Evolutionary conservation across 2,329 filamentous ascomycete species (phyloP).

Genomic region (Neofusicoccum umdonicola): DNA sequence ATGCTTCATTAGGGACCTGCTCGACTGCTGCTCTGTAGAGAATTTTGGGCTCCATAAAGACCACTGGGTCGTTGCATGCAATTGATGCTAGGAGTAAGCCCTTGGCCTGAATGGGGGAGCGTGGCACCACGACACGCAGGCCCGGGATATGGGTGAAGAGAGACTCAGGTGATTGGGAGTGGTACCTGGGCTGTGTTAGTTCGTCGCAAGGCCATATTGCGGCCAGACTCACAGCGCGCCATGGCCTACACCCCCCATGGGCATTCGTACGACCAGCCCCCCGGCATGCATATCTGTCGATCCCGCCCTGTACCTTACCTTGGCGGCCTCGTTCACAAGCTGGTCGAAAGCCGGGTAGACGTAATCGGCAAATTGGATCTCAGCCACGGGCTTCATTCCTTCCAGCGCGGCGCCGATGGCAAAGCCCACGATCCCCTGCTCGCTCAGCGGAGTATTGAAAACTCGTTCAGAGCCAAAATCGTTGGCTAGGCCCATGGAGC

Average conservation of each 20-base stretch:
- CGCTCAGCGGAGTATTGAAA: constrained; percentile 92
- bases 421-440: constrained; percentile 93
- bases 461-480: constrained; percentile 85
- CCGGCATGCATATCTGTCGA: constrained; percentile 57
- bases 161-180: constrained; percentile 84
- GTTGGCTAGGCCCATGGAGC: constrained; percentile 84
- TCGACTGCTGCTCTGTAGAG: constrained; percentile 89
- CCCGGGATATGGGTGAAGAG: constrained; percentile 88
- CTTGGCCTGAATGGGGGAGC: constrained; percentile 85
- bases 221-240: constrained; percentile 62
- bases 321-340: constrained; percentile 89
- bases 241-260: constrained; percentile 84
- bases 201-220: background rate
- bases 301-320: constrained; percentile 75
- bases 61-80: constrained; percentile 75
- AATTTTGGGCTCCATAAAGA: constrained; percentile 94
- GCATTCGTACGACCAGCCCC: constrained; percentile 85
- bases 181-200: constrained; percentile 53
- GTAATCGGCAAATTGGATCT: constrained; percentile 96
- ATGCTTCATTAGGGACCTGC: constrained; percentile 78
- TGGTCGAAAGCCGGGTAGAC: constrained; percentile 92
- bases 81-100: constrained; percentile 77
- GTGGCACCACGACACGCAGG: constrained; percentile 78
- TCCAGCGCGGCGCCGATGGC: constrained; percentile 86
- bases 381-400: constrained; percentile 88